Percentiles rank a stretch among this genome's conserved stretches.
phyloP scores from a whole-genome alignment of 2,329 filamentous ascomycete genomes.

The Elsinoe necatrix region DNA sequence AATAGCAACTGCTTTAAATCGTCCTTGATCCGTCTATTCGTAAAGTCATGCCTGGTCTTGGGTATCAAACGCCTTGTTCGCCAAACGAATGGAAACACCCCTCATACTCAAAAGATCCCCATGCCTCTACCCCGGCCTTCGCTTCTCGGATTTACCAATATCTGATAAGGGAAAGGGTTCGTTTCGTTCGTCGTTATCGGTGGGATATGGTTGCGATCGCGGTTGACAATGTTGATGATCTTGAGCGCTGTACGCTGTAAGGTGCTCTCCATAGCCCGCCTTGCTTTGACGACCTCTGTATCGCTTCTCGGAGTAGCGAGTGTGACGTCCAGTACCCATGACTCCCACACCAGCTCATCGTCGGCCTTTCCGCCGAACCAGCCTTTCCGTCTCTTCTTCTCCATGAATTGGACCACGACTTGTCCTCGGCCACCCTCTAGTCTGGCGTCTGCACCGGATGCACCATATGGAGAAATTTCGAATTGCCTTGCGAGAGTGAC shows the following conservation, averaged over 20 bases:
- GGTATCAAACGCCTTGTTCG: constrained; percentile 13
- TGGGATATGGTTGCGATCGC: constrained; percentile 90
- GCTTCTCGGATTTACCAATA: constrained; percentile 70
- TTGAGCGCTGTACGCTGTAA: constrained; percentile 82
- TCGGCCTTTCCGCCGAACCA: constrained; percentile 67
- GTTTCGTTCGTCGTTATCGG: constrained; percentile 86
- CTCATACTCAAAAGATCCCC: constrained; percentile 55
- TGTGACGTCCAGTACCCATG: constrained; percentile 90
- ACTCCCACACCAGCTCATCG: constrained; percentile 95
- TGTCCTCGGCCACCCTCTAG: constrained; percentile 54
- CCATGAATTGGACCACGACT: constrained; percentile 85
- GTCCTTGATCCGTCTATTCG: not conserved
- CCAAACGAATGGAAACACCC: not conserved
- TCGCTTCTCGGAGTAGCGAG: constrained; percentile 83
- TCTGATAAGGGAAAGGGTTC: constrained; percentile 93
- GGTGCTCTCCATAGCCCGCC: constrained; percentile 82
- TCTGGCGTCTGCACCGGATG: constrained; percentile 27
- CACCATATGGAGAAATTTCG: constrained; percentile 37
- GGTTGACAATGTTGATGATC: constrained; percentile 77
- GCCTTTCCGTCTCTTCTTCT: constrained; percentile 74
- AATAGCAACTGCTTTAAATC: not conserved
- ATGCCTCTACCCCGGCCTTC: constrained; percentile 72
- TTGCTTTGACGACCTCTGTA: constrained; percentile 80
- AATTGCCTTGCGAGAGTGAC: constrained; percentile 68
- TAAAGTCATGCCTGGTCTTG: not conserved